Conservation (phyloP, 1,284 basidiomycete genomes). For the Pisolithus thermaeus region DNA sequence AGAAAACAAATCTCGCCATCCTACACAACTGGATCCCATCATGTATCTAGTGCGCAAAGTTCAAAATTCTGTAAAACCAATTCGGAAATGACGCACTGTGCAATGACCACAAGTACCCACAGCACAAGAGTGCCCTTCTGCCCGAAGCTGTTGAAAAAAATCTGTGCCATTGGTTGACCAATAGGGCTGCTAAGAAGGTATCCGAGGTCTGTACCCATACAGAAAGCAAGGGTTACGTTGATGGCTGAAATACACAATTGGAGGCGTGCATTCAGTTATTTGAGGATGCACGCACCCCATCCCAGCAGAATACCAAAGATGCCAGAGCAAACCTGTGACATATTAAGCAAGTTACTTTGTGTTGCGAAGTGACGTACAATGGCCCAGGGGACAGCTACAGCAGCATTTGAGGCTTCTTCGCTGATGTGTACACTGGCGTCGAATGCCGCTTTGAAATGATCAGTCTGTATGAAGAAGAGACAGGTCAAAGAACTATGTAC, state of each 20-base stretch:
- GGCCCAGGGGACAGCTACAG: slow-evolving; percentile 38
- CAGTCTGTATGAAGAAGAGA: neutral
- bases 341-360: neutral
- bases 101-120: slow-evolving; percentile 24
- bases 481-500: slow-evolving; percentile 11
- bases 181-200: slow-evolving; percentile 31
- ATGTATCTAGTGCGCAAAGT: slow-evolving; percentile 31
- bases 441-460: slow-evolving; percentile 29
- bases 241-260: slow-evolving; percentile 11
- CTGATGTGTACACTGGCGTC: slow-evolving; percentile 45
- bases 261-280: neutral
- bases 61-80: neutral
- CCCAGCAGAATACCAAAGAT: slow-evolving; percentile 15
- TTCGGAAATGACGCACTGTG: slow-evolving; percentile 15
- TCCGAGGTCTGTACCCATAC: slow-evolving; percentile 35
- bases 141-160: slow-evolving; percentile 28
- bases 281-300: slow-evolving; percentile 15
- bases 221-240: slow-evolving; percentile 24
- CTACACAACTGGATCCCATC: slow-evolving; percentile 39
- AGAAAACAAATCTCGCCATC: slow-evolving; percentile 20
- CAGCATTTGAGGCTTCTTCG: slow-evolving; percentile 45
- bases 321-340: slow-evolving; percentile 15
- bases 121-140: slow-evolving; percentile 12
- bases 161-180: slow-evolving; percentile 35
- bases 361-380: slow-evolving; percentile 13